A percentile compares a stretch with the other conserved stretches of the same genome.
phyloP scores from a whole-genome alignment of 495 filamentous ascomycete genomes.

The Bryoglossum gracile region DNA sequence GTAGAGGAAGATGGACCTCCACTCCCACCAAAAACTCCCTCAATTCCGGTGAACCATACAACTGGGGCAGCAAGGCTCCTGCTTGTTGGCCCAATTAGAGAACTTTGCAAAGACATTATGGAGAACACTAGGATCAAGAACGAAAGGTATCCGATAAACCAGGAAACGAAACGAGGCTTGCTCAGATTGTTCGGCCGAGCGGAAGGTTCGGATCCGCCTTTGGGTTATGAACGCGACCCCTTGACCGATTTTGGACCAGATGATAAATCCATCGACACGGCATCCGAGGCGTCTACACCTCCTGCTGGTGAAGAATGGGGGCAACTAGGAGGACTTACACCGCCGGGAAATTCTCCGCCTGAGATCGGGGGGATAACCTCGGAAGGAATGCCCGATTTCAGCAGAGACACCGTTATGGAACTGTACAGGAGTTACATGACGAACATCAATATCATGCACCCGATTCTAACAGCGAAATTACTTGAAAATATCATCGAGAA shows the following conservation, averaged over 20 bases:
- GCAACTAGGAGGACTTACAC: constrained; percentile 40
- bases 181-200: constrained; percentile 73
- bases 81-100: constrained; percentile 59
- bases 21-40: constrained; percentile 46
- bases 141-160: constrained; percentile 51
- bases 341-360: constrained; percentile 23
- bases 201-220: constrained; percentile 52
- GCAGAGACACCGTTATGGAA: constrained; percentile 49
- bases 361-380: constrained; percentile 46
- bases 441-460: constrained; percentile 83
- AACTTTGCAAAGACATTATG: constrained; percentile 41
- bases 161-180: constrained; percentile 69
- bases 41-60: constrained; percentile 70
- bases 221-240: constrained; percentile 29
- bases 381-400: constrained; percentile 58
- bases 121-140: constrained; percentile 42
- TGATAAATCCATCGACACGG: constrained; percentile 24
- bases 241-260: constrained; percentile 28
- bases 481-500: constrained; percentile 42
- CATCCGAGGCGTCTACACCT: constrained; percentile 43
- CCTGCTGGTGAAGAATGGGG: constrained; percentile 32
- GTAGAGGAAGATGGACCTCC: constrained; percentile 29
- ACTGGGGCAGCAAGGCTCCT: constrained; percentile 73
- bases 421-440: constrained; percentile 66
- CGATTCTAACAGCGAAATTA: constrained; percentile 56